Base-by-base conservation (phyloP, 2,329 filamentous ascomycete genomes). In the Nannizziopsis barbatae region DNA sequence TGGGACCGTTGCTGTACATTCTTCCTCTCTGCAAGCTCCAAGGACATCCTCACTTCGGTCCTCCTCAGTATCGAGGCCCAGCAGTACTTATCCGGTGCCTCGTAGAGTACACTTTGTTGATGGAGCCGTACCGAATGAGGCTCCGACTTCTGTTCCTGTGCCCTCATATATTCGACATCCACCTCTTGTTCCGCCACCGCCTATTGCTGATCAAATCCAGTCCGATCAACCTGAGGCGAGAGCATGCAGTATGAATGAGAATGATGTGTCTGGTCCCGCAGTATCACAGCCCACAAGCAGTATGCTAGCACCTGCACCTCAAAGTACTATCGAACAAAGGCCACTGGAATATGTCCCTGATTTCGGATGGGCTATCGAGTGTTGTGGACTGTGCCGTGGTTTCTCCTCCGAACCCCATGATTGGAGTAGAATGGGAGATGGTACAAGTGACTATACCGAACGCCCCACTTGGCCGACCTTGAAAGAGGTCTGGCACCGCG, bases 81-180 rank as follows among this genome's bases (percentile, higher is more conserved):
- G 43, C 27, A 44, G 45, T 17, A 44, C n/a, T 9, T 47, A 49
- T 18, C 45, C 37, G 17, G 41, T 41, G 22, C 50, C 50, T 1
- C 50, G 42, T 20, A 41, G 42, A 33, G 45, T 40, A 14, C 43
- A 44, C 41, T 50, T 42, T 44, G 14, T 41, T n/a, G 44, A 36
- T 41, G 44, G 32, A 33, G 41, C 48, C 15, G n/a, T 15, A 15
- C 20, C 50, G 9, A 35, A 30, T 14, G 31, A 31, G 11, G 41
- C 17, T 5, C 20, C 41, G n/a, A 5, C 31, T 17, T 42, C 50
- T 20, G 45, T 51, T 22, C 45, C 50, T 38, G 9, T 51, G 31
- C 50, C 50, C 33, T 49, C 45, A n/a, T 51, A 48, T 35, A 32
- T 51, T 33, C 27, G 41, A 37, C 42, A 51, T 32, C 45, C 45